Conservation (phyloP, 371 early-diverging fungal species). For the Synchytrium microbalum region DNA sequence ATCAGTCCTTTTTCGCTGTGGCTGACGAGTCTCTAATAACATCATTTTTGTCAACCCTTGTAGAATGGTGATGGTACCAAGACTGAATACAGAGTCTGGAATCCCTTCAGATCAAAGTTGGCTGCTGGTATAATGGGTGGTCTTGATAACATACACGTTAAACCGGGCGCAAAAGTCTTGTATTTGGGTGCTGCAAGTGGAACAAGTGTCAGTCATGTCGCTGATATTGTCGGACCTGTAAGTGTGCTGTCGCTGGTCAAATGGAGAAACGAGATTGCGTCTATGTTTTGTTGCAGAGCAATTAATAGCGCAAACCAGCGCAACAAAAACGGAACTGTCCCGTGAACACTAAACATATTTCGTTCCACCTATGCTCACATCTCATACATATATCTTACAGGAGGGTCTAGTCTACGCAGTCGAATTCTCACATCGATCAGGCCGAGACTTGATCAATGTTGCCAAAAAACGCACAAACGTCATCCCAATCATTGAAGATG, state of each 20-base stretch:
- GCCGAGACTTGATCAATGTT: conserved; percentile 99
- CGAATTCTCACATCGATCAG: conserved; percentile 99
- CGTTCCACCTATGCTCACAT: neutral
- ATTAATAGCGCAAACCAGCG: too few species aligned
- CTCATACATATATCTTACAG: conserved; percentile 8
- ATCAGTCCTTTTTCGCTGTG: neutral
- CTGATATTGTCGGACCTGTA: conserved; percentile 97
- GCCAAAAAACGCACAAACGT: conserved; percentile 99
- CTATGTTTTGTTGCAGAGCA: neutral
- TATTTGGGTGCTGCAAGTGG: conserved; percentile 99
- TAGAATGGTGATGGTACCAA: conserved; percentile 87
- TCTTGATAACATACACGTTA: conserved; percentile 94
- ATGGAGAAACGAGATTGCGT: neutral
- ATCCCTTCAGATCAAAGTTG: conserved; percentile 99
- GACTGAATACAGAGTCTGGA: conserved; percentile 99
- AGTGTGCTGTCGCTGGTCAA: conserved; percentile 21
- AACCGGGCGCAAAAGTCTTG: conserved; percentile 96
- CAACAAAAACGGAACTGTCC: too few species aligned
- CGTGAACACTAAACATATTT: neutral
- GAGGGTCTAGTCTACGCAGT: conserved; percentile 98
- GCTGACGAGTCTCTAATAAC: neutral
- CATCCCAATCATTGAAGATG: conserved; percentile 99
- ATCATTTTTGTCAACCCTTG: neutral
- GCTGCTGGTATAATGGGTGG: conserved; percentile 99
- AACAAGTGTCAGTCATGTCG: conserved; percentile 99